These are phyloP conservation scores for Cutaneotrichosporon cyanovorans DNA, from an alignment of 1,284 basidiomycete genomes.

Conservation along the genomic window DNA sequence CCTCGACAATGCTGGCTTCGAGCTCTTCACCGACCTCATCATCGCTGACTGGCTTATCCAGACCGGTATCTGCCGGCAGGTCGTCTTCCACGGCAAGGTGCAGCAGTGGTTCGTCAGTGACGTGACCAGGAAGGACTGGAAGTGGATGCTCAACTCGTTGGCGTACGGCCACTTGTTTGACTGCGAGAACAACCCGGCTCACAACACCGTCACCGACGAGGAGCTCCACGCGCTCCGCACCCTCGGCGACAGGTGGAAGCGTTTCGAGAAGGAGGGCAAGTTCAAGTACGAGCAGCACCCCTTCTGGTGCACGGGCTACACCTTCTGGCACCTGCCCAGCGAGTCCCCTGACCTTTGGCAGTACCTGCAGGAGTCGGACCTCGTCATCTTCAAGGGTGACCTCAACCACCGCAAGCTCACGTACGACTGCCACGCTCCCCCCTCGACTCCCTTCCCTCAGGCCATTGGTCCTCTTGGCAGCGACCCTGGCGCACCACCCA, in stretches of 20 bases:
- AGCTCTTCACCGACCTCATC: conserved; percentile 92
- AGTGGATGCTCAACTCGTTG: conserved; percentile 84
- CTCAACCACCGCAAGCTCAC: conserved; percentile 83
- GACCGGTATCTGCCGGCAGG: conserved; percentile 72
- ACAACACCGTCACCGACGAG: conserved; percentile 54
- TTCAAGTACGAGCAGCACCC: conserved; percentile 89
- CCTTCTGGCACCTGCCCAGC: conserved; percentile 71
- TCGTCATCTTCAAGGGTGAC: conserved; percentile 96
- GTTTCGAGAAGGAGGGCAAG: conserved; percentile 87
- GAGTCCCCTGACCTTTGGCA: conserved; percentile 93
- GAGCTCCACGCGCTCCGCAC: conserved; percentile 74
- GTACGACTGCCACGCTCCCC: conserved; percentile 87
- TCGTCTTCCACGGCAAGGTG: conserved; percentile 64
- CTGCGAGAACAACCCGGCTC: background rate
- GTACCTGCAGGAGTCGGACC: conserved; percentile 78
- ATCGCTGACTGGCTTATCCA: conserved; percentile 83
- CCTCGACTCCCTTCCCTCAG: conserved; percentile 79
- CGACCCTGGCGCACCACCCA: conserved; percentile 76
- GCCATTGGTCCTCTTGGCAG: conserved; percentile 92
- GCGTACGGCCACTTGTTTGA: conserved; percentile 83
- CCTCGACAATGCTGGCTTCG: conserved; percentile 59
- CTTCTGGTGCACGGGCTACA: conserved; percentile 94
- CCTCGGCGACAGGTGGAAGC: conserved; percentile 87
- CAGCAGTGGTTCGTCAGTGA: conserved; percentile 81
- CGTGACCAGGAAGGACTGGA: conserved; percentile 92